phyloP scores from a whole-genome alignment of 192 early-diverging fungal species.

The Coemansia sp. region DNA sequence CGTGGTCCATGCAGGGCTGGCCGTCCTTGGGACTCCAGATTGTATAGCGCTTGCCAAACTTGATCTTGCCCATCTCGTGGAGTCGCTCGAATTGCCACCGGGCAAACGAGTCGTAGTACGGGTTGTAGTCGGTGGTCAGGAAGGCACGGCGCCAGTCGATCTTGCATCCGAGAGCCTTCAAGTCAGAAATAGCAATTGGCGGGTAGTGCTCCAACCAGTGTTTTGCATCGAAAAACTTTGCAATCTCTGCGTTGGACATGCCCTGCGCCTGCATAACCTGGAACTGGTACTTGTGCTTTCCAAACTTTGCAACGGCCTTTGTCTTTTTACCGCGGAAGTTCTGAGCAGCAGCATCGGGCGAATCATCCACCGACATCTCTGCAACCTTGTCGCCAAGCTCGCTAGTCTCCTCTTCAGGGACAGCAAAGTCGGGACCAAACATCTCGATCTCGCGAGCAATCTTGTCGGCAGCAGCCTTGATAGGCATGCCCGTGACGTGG shows the following conservation, averaged over 20 bases:
- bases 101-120: constrained; percentile 97
- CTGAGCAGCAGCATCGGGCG: constrained; percentile 21
- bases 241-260: constrained; percentile 84
- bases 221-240: constrained; percentile 85
- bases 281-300: constrained; percentile 88
- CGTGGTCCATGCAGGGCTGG: constrained; percentile 99
- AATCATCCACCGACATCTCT: constrained; percentile 58
- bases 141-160: constrained; percentile 97
- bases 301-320: constrained; percentile 88
- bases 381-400: constrained; percentile 44
- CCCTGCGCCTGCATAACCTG: constrained; percentile 93
- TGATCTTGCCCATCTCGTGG: constrained; percentile 74
- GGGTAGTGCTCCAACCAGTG: constrained; percentile 97
- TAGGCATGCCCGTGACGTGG: constrained; percentile 99
- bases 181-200: constrained; percentile 77
- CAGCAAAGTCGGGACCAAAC: constrained; percentile 54
- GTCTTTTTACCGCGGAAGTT: constrained; percentile 62
- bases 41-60: constrained; percentile 96
- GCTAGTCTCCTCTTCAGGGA: constrained; percentile 34
- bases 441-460: constrained; percentile 55
- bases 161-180: constrained; percentile 75
- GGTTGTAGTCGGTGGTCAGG: constrained; percentile 97
- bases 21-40: constrained; percentile 94
- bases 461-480: constrained; percentile 74
- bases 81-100: constrained; percentile 98